These are phyloP conservation scores for Solanum paucissectum DNA, from an alignment of 257 asterid genomes.

Conservation along the genomic window DNA sequence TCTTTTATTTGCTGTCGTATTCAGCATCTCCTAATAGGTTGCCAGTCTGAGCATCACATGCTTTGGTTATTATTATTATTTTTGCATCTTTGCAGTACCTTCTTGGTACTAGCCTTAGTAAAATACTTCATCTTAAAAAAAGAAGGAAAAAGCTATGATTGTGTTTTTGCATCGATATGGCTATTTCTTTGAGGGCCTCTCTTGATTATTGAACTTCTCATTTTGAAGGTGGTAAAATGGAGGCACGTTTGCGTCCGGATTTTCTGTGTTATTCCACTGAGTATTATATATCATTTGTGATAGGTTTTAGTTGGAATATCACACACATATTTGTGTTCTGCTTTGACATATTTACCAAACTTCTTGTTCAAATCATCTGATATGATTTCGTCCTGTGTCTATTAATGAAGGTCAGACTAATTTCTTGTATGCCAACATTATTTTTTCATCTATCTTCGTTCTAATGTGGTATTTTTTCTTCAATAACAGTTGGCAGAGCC, in stretches of 20 bases:
- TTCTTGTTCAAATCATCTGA: neutral
- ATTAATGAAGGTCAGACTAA: neutral
- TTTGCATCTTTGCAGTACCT: neutral
- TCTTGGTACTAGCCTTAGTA: neutral
- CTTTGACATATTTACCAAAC: neutral
- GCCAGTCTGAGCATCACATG: neutral
- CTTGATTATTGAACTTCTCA: neutral
- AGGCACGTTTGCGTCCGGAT: neutral
- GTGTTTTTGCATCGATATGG: neutral
- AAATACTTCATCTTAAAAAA: neutral
- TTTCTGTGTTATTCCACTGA: neutral
- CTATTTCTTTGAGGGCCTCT: neutral
- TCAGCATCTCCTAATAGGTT: neutral
- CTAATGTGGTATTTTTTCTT: slow-evolving; percentile 9
- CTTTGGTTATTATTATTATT: neutral
- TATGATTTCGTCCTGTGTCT: neutral
- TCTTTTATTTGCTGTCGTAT: neutral
- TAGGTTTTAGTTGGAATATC: neutral
- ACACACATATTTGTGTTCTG: neutral
- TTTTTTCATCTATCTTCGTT: neutral
- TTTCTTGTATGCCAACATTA: neutral
- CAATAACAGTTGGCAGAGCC: slow-evolving; percentile 46
- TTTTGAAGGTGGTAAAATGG: neutral
- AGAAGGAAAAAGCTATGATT: neutral
- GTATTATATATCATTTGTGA: neutral